Percentiles rank a stretch among this genome's conserved stretches.
Evolutionary conservation across 2,329 filamentous ascomycete species (phyloP).

Genomic region (Calonectria honghensis): DNA sequence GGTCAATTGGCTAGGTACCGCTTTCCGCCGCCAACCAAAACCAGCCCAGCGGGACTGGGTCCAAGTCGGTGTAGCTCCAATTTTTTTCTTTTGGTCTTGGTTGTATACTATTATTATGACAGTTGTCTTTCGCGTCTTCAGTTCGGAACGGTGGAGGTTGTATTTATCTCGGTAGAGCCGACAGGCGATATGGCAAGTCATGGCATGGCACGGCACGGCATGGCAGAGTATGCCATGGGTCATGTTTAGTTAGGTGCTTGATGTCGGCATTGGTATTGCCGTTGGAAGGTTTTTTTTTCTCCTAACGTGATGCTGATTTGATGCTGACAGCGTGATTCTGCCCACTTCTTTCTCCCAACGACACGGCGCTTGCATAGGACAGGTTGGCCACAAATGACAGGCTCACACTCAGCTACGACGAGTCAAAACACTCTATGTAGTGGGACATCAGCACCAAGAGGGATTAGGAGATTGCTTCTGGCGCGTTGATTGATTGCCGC

Average conservation of each 20-base stretch:
- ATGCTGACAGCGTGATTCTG: conserved; percentile 39
- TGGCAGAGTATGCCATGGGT: conserved; percentile 8
- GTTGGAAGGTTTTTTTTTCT: conserved; percentile 15
- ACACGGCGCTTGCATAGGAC: conserved; percentile 34
- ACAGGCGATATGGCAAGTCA: conserved; percentile 24
- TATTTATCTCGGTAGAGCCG: conserved; percentile 20
- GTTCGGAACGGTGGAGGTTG: conserved; percentile 20
- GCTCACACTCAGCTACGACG: conserved; percentile 11
- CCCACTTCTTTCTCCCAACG: conserved; percentile 30
- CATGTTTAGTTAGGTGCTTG: background rate
- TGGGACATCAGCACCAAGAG: conserved; percentile 34
- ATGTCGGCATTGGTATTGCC: conserved; percentile 3
- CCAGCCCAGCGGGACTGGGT: conserved; percentile 32
- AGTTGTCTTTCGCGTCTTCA: conserved; percentile 24
- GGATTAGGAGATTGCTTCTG: conserved; percentile 34
- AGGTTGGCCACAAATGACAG: conserved; percentile 33
- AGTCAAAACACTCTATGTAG: conserved; percentile 28
- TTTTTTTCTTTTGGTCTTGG: conserved; percentile 19
- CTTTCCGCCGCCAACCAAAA: conserved; percentile 25
- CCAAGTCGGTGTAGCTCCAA: conserved; percentile 33
- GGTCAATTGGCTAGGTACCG: conserved; percentile 34
- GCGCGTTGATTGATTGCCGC: conserved; percentile 28
- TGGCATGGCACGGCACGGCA: conserved; percentile 6
- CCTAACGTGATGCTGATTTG: conserved; percentile 35
- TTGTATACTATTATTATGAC: conserved; percentile 39